A percentile compares a stretch with the other conserved stretches of the same genome.
Conservation (phyloP, 2,329 filamentous ascomycete species). For the Hypomyces perniciosus region DNA sequence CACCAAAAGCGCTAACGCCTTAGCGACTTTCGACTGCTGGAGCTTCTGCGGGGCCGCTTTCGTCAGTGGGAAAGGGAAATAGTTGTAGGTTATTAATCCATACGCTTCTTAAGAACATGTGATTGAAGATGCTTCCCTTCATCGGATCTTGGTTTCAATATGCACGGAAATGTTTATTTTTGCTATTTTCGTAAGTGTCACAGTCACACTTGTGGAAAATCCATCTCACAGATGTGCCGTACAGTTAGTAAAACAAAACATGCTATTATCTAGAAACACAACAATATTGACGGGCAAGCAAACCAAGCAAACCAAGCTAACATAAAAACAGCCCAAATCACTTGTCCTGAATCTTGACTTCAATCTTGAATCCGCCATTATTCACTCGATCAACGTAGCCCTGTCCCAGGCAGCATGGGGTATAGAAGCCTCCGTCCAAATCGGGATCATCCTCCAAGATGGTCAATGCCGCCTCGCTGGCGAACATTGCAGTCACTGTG, state of each 20-base stretch:
- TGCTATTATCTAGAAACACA: background rate
- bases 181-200: too few relatives aligned
- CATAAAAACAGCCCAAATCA: background rate
- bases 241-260: background rate
- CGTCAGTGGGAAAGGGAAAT: constrained; percentile 4
- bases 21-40: background rate
- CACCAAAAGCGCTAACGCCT: background rate
- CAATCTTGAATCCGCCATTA: constrained; percentile 56
- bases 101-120: background rate
- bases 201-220: too few relatives aligned
- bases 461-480: constrained; percentile 59
- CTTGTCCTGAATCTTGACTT: constrained; percentile 38
- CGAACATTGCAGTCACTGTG: constrained; percentile 57
- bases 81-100: background rate
- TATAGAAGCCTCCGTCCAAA: constrained; percentile 62
- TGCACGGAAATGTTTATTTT: too few relatives aligned
- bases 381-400: constrained; percentile 58
- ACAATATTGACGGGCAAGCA: too few relatives aligned
- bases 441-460: constrained; percentile 57
- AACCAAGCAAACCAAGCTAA: too few relatives aligned
- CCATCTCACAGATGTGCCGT: background rate
- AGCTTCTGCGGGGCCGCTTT: background rate
- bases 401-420: constrained; percentile 65
- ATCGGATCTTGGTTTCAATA: background rate
- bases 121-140: background rate